Percentiles rank a stretch among this genome's conserved stretches.
Conservation (phyloP, 2,329 filamentous ascomycete species). For the Juglanconis sp. region DNA sequence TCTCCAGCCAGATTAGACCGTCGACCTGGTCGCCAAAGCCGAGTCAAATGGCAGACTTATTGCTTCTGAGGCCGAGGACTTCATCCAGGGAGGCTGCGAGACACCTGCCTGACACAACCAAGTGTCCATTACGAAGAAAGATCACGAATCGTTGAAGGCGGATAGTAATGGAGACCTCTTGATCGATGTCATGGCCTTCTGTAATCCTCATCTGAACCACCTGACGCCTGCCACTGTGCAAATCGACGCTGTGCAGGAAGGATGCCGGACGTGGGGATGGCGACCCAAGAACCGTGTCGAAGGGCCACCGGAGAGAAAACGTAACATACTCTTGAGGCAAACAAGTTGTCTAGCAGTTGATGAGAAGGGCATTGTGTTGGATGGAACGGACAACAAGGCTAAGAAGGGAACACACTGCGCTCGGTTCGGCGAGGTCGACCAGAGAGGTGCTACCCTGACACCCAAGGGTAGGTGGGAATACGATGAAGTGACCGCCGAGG, state of each 20-base stretch:
- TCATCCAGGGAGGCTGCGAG: constrained; percentile 41
- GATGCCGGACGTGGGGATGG: constrained; percentile 40
- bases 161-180: constrained; percentile 21
- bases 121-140: constrained; percentile 16
- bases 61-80: constrained; percentile 28
- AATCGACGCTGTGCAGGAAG: constrained; percentile 40
- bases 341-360: constrained; percentile 52
- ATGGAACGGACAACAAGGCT: not conserved
- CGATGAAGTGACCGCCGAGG: constrained; percentile 37
- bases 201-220: constrained; percentile 49
- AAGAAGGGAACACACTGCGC: constrained; percentile 37
- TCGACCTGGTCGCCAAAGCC: constrained; percentile 33
- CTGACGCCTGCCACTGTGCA: constrained; percentile 49
- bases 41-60: constrained; percentile 31
- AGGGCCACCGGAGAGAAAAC: constrained; percentile 42
- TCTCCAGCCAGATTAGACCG: constrained; percentile 37
- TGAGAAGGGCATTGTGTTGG: constrained; percentile 40
- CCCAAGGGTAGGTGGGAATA: constrained; percentile 41
- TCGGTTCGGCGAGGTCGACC: constrained; percentile 51
- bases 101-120: constrained; percentile 44
- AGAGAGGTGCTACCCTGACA: constrained; percentile 49
- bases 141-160: constrained; percentile 38
- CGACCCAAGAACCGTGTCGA: constrained; percentile 47
- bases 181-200: constrained; percentile 33
- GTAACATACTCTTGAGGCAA: constrained; percentile 47